Base-by-base conservation (phyloP, 495 filamentous ascomycete species). In the Tuber magnatum region DNA sequence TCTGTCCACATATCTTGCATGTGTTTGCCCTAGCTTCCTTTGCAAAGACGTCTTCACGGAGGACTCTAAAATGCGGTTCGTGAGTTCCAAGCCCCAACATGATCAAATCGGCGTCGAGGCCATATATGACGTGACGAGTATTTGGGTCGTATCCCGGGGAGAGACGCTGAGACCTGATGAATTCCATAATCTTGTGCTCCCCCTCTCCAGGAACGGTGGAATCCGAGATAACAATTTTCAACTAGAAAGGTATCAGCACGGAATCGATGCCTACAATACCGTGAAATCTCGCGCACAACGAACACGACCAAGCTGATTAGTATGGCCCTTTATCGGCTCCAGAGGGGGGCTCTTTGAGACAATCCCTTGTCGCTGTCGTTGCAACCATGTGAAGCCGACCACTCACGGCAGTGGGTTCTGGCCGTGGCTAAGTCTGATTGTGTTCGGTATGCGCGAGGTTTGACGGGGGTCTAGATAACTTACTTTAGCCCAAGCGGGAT, bases 181-280 rank as follows among this genome's bases (percentile, higher is more conserved):
- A 99, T 68, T 97, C 89, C 95, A 99, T 99, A 78, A 99, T 97
- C 86, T 99, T 99, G 84, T 99, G 95, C 83, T 99, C 95, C 83
- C 95, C 95, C 84, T 99, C 95, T 79, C 95, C 95, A 51, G 95
- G 95, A 32, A 99, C 95, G 0, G 94, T 97, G 56, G 95, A 94
- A 86, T 99, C 95, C 10, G 95, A 98, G 80, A 99, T 97, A 82
- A 99, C 93, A 81, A 98, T 90, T 88, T 98, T 98, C 82, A 97
- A 78, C 88, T 90, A 71, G 10, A 48, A 43, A 71, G 24, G 74
- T 85, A 32, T 7, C n/a, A 61, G 74, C 73, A 87, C 83, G 39
- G 69, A 73, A 44, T 39, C 40, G 69, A 24, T 35, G 56, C 68
- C 61, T 38, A 70, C 32, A 35, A 75, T 65, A 39, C 28, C 28